phyloP scores from a whole-genome alignment of 805 yeast species.

The Saccharomycopsis babjevae region DNA sequence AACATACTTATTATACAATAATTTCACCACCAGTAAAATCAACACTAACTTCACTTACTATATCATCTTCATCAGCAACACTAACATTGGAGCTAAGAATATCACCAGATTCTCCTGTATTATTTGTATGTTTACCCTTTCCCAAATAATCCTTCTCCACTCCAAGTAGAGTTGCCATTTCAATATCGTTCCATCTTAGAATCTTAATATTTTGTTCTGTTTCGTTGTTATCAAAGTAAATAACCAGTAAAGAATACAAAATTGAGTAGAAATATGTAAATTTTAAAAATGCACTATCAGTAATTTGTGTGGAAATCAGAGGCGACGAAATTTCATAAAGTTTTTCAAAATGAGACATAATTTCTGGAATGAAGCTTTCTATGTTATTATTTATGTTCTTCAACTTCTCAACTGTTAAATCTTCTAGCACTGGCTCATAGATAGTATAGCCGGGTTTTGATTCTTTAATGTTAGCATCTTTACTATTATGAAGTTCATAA shows the following conservation, averaged over 20 bases:
- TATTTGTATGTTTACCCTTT: background rate
- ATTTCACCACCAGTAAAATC: background rate
- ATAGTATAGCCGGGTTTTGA: slow-evolving; percentile 37
- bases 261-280: slow-evolving; percentile 35
- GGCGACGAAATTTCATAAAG: slow-evolving; percentile 58
- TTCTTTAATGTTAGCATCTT: background rate
- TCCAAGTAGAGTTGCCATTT: slow-evolving; percentile 64
- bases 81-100: background rate
- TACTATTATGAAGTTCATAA: slow-evolving; percentile 21
- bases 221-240: slow-evolving; percentile 25
- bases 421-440: slow-evolving; percentile 44
- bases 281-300: slow-evolving; percentile 37
- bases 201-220: slow-evolving; percentile 20
- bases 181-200: slow-evolving; percentile 46
- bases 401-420: background rate
- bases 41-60: background rate
- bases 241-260: slow-evolving; percentile 27
- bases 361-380: slow-evolving; percentile 46
- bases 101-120: background rate
- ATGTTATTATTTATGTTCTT: slow-evolving; percentile 33
- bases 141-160: slow-evolving; percentile 30
- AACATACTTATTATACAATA: background rate
- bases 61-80: background rate
- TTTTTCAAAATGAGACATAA: slow-evolving; percentile 46
- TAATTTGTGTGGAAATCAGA: slow-evolving; percentile 43